Evolutionary conservation across 2,329 filamentous ascomycete species (phyloP).

Genomic region (Colletotrichum sp.): DNA sequence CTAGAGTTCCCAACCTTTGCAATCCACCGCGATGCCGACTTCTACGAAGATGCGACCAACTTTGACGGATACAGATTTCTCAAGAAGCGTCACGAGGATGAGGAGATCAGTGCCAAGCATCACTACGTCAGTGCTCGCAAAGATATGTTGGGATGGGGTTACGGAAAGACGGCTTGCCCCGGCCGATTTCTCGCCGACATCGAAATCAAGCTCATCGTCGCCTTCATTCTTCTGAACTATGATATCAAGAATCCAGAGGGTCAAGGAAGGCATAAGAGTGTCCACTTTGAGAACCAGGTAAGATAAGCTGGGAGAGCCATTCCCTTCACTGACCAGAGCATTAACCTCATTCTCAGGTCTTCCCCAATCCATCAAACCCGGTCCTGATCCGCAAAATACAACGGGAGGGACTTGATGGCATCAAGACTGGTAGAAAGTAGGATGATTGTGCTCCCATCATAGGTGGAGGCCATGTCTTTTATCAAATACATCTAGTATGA

Average conservation of each 20-base stretch:
- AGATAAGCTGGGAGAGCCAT: too few species aligned
- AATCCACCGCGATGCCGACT: conserved; percentile 69
- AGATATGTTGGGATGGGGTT: neutral
- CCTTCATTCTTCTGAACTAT: neutral
- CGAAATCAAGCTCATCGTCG: neutral
- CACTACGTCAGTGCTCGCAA: neutral
- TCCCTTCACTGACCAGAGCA: too few species aligned
- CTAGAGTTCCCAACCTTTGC: neutral
- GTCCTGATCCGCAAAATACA: too few species aligned
- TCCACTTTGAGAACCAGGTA: neutral
- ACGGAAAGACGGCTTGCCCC: neutral
- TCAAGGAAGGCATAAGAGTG: neutral
- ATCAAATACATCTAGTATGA: too few species aligned
- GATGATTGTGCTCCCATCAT: too few species aligned
- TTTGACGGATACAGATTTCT: conserved; percentile 27
- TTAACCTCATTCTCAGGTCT: neutral
- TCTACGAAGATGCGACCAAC: conserved; percentile 55
- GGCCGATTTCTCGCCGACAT: neutral
- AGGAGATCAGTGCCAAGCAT: neutral
- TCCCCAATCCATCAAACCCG: neutral
- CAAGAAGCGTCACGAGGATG: neutral
- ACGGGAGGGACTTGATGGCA: too few species aligned
- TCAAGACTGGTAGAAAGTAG: too few species aligned
- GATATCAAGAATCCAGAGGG: neutral
- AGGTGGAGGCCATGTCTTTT: too few species aligned